These are phyloP conservation scores for Pharnaceum exiguum DNA, from an alignment of 148 eudicot genomes.

Conservation along the genomic window DNA sequence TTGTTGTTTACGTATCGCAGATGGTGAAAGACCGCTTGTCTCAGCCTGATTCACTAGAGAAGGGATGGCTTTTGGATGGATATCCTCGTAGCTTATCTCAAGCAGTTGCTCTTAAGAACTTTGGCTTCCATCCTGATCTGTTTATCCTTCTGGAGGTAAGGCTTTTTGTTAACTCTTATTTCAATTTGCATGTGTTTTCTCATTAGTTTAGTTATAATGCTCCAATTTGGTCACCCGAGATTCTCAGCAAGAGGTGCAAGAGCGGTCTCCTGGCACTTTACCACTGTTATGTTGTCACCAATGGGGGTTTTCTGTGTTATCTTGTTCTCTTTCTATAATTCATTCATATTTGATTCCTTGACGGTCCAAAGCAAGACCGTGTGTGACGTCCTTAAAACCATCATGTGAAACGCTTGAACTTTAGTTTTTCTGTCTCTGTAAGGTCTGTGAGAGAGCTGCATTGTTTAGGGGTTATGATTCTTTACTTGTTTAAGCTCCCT, in stretches of 20 bases:
- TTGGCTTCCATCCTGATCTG: conserved; percentile 78
- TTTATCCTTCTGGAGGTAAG: conserved; percentile 96
- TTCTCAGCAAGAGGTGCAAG: background rate
- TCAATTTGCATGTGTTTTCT: background rate
- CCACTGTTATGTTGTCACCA: background rate
- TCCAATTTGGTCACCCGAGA: background rate
- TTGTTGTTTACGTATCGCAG: conserved; percentile 30
- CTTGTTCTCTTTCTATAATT: background rate
- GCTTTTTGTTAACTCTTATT: conserved; percentile 8
- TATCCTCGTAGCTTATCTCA: conserved; percentile 95
- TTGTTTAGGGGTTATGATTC: too few species aligned
- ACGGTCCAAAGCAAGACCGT: too few species aligned
- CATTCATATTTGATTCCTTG: background rate
- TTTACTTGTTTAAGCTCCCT: too few species aligned
- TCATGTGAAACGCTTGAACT: too few species aligned
- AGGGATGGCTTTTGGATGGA: conserved; percentile 99
- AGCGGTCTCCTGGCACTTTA: background rate
- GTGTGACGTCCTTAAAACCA: too few species aligned
- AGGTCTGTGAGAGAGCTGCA: too few species aligned
- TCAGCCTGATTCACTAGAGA: conserved; percentile 74
- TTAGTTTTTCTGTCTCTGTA: too few species aligned
- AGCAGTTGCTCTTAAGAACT: conserved; percentile 76
- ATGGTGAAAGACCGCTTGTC: conserved; percentile 90
- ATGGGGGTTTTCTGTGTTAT: background rate
- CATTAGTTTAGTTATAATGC: background rate